Conservation (phyloP, 176 grass and related monocot genomes). For the Avena atlantica region DNA sequence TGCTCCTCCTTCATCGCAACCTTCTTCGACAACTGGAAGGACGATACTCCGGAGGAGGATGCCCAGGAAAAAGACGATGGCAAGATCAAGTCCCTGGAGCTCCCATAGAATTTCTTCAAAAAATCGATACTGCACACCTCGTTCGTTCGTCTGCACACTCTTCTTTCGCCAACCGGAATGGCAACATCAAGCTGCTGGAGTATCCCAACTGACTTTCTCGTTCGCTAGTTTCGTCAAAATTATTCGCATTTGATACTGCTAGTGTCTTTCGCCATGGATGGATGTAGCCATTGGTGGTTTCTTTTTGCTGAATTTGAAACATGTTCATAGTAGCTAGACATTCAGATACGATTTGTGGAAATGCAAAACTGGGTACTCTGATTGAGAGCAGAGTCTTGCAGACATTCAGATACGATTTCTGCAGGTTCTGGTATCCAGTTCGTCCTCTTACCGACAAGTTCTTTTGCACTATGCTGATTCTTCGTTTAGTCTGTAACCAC, state of each 20-base stretch:
- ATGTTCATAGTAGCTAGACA: slow-evolving; percentile 52
- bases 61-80: not conserved
- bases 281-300: slow-evolving; percentile 11
- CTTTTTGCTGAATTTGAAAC: slow-evolving; percentile 29
- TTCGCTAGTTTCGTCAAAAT: not conserved
- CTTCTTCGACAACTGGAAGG: slow-evolving; percentile 66
- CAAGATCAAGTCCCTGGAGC: not conserved
- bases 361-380: not conserved
- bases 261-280: slow-evolving; percentile 6
- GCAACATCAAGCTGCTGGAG: slow-evolving; percentile 15
- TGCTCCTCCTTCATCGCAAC: slow-evolving; percentile 60
- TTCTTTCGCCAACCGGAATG: slow-evolving; percentile 36
- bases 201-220: slow-evolving; percentile 4
- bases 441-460: not conserved
- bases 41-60: not conserved
- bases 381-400: not conserved
- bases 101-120: not conserved
- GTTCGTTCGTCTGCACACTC: slow-evolving; percentile 46
- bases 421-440: not conserved
- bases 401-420: no score
- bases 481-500: slow-evolving; percentile 5
- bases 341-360: slow-evolving; percentile 7
- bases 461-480: not conserved
- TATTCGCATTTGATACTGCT: slow-evolving; percentile 8
- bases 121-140: slow-evolving; percentile 12